Conservation (phyloP, 2,329 filamentous ascomycete genomes). For the Cladophialophora psammophila region DNA sequence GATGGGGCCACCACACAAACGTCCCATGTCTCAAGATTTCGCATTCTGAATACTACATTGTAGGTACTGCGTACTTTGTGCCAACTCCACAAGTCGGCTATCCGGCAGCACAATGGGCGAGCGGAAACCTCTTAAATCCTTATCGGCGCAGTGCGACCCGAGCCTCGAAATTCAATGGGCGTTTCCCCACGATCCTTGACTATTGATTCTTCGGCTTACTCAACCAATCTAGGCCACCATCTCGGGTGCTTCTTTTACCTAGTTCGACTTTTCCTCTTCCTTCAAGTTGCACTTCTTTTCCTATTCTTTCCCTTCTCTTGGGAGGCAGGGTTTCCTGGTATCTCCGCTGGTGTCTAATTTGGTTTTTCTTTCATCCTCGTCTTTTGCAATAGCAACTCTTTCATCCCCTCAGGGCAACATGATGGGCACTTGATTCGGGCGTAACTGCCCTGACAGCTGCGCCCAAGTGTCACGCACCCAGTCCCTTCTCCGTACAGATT, state of each 20-base stretch:
- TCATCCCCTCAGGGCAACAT: constrained; percentile 8
- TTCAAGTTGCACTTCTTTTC: not conserved
- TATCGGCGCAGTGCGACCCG: constrained; percentile 11
- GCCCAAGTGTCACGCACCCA: not conserved
- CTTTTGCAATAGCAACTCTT: not conserved
- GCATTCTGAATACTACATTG: not conserved
- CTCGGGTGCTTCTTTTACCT: constrained; percentile 8
- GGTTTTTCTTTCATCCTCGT: not conserved
- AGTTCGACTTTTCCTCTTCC: constrained; percentile 6
- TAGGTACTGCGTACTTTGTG: not conserved
- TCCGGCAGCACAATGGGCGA: not conserved
- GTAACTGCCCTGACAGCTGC: not conserved
- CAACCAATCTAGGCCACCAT: constrained; percentile 8
- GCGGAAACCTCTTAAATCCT: constrained; percentile 1
- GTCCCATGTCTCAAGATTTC: too few relatives aligned
- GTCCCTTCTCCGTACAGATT: constrained; percentile 3
- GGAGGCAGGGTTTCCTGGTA: not conserved
- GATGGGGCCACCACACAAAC: too few relatives aligned
- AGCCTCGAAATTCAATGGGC: constrained; percentile 1
- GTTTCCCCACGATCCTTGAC: constrained; percentile 13
- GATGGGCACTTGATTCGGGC: constrained; percentile 28
- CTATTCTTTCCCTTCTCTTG: not conserved
- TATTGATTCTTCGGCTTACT: constrained; percentile 9
- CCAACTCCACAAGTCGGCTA: not conserved
- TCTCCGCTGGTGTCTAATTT: not conserved